These are phyloP conservation scores for Fusarium devonianum DNA, from an alignment of 2,329 filamentous ascomycete species.

Conservation along the genomic window DNA sequence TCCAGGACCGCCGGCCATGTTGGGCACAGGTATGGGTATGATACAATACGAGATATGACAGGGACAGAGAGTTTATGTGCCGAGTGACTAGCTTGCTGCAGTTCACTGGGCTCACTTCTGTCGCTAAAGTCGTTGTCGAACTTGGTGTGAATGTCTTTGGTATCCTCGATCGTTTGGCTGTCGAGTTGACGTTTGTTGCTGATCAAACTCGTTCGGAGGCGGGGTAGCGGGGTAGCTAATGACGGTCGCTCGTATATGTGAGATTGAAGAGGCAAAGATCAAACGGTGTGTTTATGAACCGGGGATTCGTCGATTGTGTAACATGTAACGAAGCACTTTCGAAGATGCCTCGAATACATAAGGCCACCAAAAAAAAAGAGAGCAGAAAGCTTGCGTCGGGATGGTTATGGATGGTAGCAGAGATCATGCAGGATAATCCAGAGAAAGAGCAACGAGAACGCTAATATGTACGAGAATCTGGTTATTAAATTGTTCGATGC, in stretches of 20 bases:
- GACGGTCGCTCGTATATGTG: constrained; percentile 20
- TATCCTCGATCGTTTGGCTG: constrained; percentile 4
- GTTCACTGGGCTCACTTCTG: constrained; percentile 2
- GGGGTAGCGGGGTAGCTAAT: constrained; percentile 50
- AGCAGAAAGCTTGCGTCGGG: too few relatives aligned
- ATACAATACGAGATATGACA: neutral
- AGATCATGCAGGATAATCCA: too few relatives aligned
- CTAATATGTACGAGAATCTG: too few relatives aligned
- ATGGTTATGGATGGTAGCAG: too few relatives aligned
- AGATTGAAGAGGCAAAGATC: constrained; percentile 5
- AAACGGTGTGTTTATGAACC: constrained; percentile 11
- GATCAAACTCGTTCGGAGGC: constrained; percentile 39
- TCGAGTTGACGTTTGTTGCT: constrained; percentile 24
- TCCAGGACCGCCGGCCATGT: constrained; percentile 58
- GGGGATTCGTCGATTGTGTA: constrained; percentile 7
- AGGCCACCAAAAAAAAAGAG: too few relatives aligned
- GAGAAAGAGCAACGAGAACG: too few relatives aligned
- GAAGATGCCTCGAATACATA: neutral
- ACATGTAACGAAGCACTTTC: neutral
- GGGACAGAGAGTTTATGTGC: neutral
- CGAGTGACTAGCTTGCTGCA: neutral
- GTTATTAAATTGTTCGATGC: too few relatives aligned
- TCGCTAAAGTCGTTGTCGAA: neutral
- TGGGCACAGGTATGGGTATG: constrained; percentile 31
- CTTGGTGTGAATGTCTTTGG: constrained; percentile 7